Conservation (phyloP, 225 moss, liverwort and hornwort species). For the Polytrichum commune region DNA sequence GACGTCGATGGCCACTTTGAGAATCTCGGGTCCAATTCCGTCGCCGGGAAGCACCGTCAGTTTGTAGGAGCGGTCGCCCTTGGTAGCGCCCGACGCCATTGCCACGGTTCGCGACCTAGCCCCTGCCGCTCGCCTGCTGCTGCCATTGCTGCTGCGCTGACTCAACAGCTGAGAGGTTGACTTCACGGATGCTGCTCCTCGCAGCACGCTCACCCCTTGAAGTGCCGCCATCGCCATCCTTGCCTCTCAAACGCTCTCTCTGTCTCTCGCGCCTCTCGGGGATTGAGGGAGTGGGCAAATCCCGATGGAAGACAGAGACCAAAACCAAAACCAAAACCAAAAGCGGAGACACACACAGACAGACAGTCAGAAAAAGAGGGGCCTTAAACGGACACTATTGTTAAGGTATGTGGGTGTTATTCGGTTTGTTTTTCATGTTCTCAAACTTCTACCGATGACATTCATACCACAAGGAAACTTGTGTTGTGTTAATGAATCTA, state of each 20-base stretch:
- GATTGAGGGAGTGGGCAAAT: too few relatives aligned
- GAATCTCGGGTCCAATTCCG: slow-evolving; percentile 94
- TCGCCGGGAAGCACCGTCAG: slow-evolving; percentile 86
- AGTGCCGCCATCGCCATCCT: slow-evolving; percentile 28
- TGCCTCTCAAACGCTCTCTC: not conserved
- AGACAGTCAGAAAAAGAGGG: too few relatives aligned
- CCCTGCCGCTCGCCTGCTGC: not conserved
- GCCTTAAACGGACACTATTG: too few relatives aligned
- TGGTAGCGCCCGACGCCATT: slow-evolving; percentile 6
- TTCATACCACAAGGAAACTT: too few relatives aligned
- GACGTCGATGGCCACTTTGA: slow-evolving; percentile 77
- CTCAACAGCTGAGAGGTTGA: slow-evolving; percentile 4
- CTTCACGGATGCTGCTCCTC: slow-evolving; percentile 3
- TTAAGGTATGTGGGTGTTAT: too few relatives aligned
- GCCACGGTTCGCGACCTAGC: not conserved
- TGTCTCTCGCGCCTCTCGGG: not conserved
- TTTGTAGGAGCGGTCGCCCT: slow-evolving; percentile 36
- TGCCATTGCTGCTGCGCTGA: not conserved
- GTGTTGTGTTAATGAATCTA: too few relatives aligned
- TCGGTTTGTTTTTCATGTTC: too few relatives aligned
- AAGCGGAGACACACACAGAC: too few relatives aligned
- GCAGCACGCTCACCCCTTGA: slow-evolving; percentile 21
- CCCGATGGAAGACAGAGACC: too few relatives aligned
- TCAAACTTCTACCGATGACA: too few relatives aligned
- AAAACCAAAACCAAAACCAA: too few relatives aligned